These are phyloP conservation scores for Tuber indicum DNA, from an alignment of 495 filamentous ascomycete genomes.

Conservation along the genomic window DNA sequence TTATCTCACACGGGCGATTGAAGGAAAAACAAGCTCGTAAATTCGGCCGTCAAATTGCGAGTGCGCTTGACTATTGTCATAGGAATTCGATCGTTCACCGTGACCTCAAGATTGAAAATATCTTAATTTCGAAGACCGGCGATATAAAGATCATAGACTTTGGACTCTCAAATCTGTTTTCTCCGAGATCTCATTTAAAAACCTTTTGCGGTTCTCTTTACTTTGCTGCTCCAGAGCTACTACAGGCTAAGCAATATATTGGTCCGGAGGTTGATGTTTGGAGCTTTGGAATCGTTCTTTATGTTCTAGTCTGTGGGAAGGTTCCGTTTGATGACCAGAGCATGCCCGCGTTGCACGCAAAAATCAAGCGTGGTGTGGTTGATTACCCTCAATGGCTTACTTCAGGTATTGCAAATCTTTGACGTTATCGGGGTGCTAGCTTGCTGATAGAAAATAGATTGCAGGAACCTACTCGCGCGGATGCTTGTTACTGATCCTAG, in stretches of 20 bases:
- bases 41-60: conserved; percentile 94
- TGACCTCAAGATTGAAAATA: conserved; percentile 98
- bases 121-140: conserved; percentile 96
- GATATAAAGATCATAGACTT: conserved; percentile 99
- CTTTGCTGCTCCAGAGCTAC: conserved; percentile 90
- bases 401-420: conserved; percentile 52
- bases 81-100: conserved; percentile 98
- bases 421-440: conserved; percentile 13
- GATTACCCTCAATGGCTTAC: conserved; percentile 94
- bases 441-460: conserved; percentile 54
- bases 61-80: conserved; percentile 97
- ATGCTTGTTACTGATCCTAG: conserved; percentile 96
- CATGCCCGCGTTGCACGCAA: conserved; percentile 96
- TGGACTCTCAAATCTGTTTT: conserved; percentile 93
- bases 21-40: conserved; percentile 99
- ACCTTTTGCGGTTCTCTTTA: conserved; percentile 98
- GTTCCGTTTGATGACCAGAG: conserved; percentile 99
- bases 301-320: conserved; percentile 95
- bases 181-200: conserved; percentile 77
- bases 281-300: conserved; percentile 99
- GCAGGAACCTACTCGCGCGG: conserved; percentile 82
- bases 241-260: conserved; percentile 90
- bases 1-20: conserved; percentile 93
- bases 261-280: conserved; percentile 97
- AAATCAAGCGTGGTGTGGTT: conserved; percentile 95